Percentiles rank a stretch among this genome's conserved stretches.
Evolutionary conservation across 805 yeast species (phyloP).

Genomic region (Candida andamanensis): DNA sequence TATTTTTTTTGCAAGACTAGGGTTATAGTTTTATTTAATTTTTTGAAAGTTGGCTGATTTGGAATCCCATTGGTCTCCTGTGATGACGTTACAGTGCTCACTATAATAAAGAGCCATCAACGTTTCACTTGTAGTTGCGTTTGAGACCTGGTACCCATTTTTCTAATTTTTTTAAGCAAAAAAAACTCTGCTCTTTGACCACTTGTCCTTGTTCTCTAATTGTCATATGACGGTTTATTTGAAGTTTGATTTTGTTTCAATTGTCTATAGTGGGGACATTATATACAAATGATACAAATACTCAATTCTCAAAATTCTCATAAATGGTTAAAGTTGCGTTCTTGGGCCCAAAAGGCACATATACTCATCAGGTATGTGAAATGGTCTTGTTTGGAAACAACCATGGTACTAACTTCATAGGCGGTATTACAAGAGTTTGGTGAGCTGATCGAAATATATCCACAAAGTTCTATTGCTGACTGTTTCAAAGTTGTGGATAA

Average conservation of each 20-base stretch:
- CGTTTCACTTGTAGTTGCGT: constrained; percentile 21
- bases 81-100: constrained; percentile 37
- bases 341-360: constrained; percentile 89
- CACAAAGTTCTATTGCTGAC: constrained; percentile 43
- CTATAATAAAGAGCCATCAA: constrained; percentile 43
- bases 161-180: neutral
- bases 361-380: constrained; percentile 72
- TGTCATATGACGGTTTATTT: too few relatives aligned
- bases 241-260: too few relatives aligned
- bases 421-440: constrained; percentile 51
- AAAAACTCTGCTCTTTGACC: neutral
- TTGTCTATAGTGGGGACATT: neutral
- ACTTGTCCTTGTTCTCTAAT: neutral
- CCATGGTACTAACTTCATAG: constrained; percentile 14
- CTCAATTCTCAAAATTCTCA: neutral
- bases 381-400: neutral
- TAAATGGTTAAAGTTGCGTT: constrained; percentile 51
- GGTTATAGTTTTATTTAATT: constrained; percentile 9
- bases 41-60: constrained; percentile 8
- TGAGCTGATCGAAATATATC: constrained; percentile 24
- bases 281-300: neutral
- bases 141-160: constrained; percentile 7
- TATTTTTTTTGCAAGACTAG: constrained; percentile 13
- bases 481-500: constrained; percentile 57
- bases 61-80: too few relatives aligned